phyloP scores from a whole-genome alignment of 768 basidiomycete species.

The Hypholoma fasciculare region DNA sequence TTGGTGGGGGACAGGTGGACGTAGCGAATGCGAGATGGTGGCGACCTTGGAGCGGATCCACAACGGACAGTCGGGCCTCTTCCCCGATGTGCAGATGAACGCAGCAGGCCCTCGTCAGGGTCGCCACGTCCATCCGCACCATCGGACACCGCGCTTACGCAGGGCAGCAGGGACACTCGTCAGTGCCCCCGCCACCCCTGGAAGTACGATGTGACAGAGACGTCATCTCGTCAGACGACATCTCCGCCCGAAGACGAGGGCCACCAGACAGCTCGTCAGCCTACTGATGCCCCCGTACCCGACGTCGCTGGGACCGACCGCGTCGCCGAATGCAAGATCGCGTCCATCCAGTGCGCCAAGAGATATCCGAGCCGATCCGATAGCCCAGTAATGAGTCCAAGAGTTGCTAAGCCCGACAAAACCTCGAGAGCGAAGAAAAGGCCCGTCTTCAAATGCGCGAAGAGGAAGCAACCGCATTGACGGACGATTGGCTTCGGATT shows the following conservation, averaged over 20 bases:
- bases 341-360: too few relatives aligned
- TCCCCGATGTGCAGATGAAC: not conserved
- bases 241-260: not conserved
- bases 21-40: too few relatives aligned
- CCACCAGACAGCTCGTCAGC: not conserved
- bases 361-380: too few relatives aligned
- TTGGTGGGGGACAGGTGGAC: too few relatives aligned
- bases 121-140: not conserved
- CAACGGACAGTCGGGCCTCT: not conserved
- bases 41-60: too few relatives aligned
- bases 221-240: not conserved
- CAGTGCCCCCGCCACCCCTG: not conserved
- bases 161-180: not conserved
- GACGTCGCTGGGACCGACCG: not conserved
- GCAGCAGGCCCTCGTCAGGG: constrained; percentile 1
- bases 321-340: too few relatives aligned
- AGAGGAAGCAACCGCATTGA: not conserved
- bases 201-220: not conserved
- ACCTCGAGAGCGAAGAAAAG: not conserved
- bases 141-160: not conserved
- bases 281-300: not conserved
- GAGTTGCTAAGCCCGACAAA: not conserved
- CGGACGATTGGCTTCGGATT: too few relatives aligned
- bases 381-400: not conserved
- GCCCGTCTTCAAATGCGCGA: not conserved